phyloP scores from a whole-genome alignment of 805 yeast species.

The Ogataea trehalophila region DNA sequence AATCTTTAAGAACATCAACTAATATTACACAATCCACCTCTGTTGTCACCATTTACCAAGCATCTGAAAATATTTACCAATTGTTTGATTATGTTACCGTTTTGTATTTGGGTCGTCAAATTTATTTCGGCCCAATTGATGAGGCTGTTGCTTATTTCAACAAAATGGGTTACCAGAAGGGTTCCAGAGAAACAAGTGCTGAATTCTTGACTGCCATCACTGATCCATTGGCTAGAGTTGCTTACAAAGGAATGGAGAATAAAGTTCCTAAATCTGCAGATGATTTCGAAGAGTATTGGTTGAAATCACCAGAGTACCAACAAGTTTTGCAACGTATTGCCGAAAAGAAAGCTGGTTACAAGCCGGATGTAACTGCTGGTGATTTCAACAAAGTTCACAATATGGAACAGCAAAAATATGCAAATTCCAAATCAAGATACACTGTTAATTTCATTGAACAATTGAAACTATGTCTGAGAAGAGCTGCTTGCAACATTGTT shows the following conservation, averaged over 20 bases:
- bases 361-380: constrained; percentile 31
- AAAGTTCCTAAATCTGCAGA: constrained; percentile 50
- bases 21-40: constrained; percentile 53
- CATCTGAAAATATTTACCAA: constrained; percentile 59
- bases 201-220: constrained; percentile 65
- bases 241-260: constrained; percentile 43
- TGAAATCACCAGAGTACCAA: constrained; percentile 48
- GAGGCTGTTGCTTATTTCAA: constrained; percentile 51
- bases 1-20: constrained; percentile 56
- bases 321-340: constrained; percentile 30
- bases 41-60: constrained; percentile 63
- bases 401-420: constrained; percentile 34
- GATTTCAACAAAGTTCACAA: constrained; percentile 27
- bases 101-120: constrained; percentile 56
- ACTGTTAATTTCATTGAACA: constrained; percentile 44
- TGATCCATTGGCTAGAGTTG: constrained; percentile 56
- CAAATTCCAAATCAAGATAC: constrained; percentile 34
- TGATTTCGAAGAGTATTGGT: constrained; percentile 59
- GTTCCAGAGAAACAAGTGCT: constrained; percentile 61
- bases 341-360: constrained; percentile 29
- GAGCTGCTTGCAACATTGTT: constrained; percentile 49
- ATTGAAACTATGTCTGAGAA: constrained; percentile 43
- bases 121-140: constrained; percentile 51
- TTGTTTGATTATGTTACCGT: constrained; percentile 59
- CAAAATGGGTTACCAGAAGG: constrained; percentile 58